Evolutionary conservation across 768 basidiomycete species (phyloP), one percentile per base, ranked within the genome.

Genomic region (Lactarius sp.): DNA sequence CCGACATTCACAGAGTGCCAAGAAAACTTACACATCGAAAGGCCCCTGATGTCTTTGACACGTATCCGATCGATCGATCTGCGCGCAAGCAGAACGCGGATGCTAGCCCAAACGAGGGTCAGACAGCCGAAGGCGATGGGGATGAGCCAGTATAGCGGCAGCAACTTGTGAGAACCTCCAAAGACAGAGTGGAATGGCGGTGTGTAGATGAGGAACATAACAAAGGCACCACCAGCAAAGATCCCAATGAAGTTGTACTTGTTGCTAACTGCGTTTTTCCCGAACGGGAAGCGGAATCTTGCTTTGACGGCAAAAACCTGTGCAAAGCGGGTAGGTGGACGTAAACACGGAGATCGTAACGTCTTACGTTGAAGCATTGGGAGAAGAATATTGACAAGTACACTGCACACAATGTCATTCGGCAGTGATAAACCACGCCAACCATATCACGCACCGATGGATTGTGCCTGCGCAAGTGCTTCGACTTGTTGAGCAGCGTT

Each of bases 141-240:
- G 34, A 88, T 85, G 14, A 87, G 79, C 85, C 86, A 87, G 71
- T 86, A 87, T 41, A 87, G 71, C 20, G 85, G 86, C 33, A 80
- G 82, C 18, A 86, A 75, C 50, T 76, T 79, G 71, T 77, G 71
- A 0, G 84, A 80, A 14, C 85, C 86, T 2, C 85, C 84, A 69
- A 88, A 88, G 13, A 87, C 86, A 66, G 84, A 81, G 66, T 85
- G 85, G 47, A 88, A 73, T 44, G 86, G 86, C 18, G 86, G 86
- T 0, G 83, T 85, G 72, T 88, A 88, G 67, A 87, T 77, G 69
- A 87, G 80, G 71, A 86, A 85, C 75, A 87, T 83, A 52, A 84
- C 85, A 14, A 88, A 76, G 57, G 79, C 80, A 14, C 83, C 85
- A 14, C 85, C 85, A 0, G 76, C 81, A 27, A 85, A 41, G 63